These are phyloP conservation scores for Butyriboletus loyo DNA, from an alignment of 768 basidiomycete genomes.

Conservation along the genomic window DNA sequence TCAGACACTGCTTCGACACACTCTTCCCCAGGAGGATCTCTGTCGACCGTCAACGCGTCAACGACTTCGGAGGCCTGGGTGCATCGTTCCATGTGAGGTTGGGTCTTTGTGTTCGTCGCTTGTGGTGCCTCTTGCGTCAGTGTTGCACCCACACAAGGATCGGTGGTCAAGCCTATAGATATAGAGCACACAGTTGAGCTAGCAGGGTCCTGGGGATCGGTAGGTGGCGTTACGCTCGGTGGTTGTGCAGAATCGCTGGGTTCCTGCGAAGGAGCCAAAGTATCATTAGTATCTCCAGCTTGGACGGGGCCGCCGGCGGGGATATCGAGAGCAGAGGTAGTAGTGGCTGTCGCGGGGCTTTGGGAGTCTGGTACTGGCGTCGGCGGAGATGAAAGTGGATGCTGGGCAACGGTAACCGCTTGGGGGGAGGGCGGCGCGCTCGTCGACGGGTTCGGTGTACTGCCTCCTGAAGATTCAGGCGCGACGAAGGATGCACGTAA, in stretches of 20 bases:
- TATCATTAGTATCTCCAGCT: background rate
- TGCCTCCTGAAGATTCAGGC: constrained; percentile 49
- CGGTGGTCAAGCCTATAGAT: background rate
- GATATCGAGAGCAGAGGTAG: background rate
- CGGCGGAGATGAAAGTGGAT: constrained; percentile 42
- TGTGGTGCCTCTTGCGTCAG: background rate
- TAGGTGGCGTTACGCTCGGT: background rate
- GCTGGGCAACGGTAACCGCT: constrained; percentile 23
- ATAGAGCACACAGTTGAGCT: background rate
- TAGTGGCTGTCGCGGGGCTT: background rate
- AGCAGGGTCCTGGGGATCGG: background rate
- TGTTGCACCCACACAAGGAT: background rate
- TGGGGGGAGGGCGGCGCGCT: constrained; percentile 41
- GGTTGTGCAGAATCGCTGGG: background rate
- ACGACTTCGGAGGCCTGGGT: background rate
- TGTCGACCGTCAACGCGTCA: background rate
- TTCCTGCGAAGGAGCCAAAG: background rate
- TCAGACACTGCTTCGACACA: background rate
- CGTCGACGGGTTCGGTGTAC: constrained; percentile 40
- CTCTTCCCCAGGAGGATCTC: constrained; percentile 1
- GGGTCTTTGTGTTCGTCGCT: background rate
- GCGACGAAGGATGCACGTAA: constrained; percentile 62
- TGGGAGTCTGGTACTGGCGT: constrained; percentile 46
- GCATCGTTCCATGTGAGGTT: background rate
- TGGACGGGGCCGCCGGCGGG: background rate